phyloP scores from a whole-genome alignment of 176 grass and related monocot species.

The Hordeum marinum region DNA sequence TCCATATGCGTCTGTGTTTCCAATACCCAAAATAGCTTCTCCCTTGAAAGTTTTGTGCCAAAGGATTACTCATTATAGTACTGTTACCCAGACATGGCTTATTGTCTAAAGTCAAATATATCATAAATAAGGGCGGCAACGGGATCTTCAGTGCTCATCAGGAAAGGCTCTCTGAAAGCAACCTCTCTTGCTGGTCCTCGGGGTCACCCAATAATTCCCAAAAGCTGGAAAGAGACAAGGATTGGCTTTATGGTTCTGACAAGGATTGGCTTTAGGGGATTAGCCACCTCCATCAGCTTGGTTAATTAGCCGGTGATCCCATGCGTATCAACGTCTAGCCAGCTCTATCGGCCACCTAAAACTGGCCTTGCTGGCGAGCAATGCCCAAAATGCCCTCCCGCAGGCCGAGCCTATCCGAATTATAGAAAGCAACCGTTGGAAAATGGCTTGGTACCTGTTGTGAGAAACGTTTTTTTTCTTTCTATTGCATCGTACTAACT shows the following conservation, averaged over 20 bases:
- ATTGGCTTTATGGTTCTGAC: conserved; percentile 32
- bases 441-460: not conserved
- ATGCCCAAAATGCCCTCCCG: conserved; percentile 19
- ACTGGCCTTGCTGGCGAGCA: not conserved
- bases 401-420: not conserved
- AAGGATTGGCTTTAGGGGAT: conserved; percentile 18
- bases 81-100: not conserved
- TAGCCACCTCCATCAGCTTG: not conserved
- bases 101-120: not conserved
- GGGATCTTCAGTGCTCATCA: not conserved
- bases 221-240: conserved; percentile 42
- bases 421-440: not conserved
- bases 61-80: not conserved
- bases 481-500: not conserved
- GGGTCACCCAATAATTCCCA: not conserved
- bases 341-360: conserved; percentile 10
- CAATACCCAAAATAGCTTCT: not conserved
- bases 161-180: conserved; percentile 19
- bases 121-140: not conserved
- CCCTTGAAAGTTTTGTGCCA: not conserved
- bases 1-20: not conserved
- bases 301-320: conserved; percentile 26
- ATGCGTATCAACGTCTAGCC: not conserved
- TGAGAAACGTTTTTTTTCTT: not conserved
- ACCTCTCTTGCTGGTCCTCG: not conserved